Evolutionary conservation across 1,284 basidiomycete genomes (phyloP).

Genomic region (Moesziomyces parantarcticus): DNA sequence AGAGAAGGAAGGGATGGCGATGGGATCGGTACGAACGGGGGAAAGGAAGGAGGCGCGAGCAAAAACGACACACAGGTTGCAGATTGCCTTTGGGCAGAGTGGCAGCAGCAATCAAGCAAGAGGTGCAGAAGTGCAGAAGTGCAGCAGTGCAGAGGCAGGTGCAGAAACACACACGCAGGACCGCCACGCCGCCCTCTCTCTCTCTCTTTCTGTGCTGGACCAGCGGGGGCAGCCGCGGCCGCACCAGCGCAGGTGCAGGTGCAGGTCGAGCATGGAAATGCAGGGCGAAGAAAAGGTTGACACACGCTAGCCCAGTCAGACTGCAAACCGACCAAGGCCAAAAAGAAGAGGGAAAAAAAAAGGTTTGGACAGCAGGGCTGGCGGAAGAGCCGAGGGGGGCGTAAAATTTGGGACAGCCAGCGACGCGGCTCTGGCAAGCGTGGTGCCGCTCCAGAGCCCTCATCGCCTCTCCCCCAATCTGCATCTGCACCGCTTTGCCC

Average conservation of each 20-base stretch:
- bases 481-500: conserved; percentile 5
- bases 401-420: conserved; percentile 9
- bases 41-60: conserved; percentile 1
- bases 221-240: neutral
- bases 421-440: conserved; percentile 1
- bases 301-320: conserved; percentile 3
- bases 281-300: conserved; percentile 16
- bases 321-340: conserved; percentile 3
- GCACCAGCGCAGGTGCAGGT: conserved; percentile 17
- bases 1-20: neutral
- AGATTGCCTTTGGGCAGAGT: conserved; percentile 31
- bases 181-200: neutral
- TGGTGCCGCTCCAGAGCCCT: conserved; percentile 3
- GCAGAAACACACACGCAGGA: conserved; percentile 7
- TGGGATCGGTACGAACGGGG: neutral
- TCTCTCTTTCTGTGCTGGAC: too few relatives aligned
- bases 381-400: conserved; percentile 3
- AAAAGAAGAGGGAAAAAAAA: conserved; percentile 4
- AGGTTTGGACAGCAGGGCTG: neutral
- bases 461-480: too few relatives aligned
- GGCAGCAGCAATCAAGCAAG: conserved; percentile 1
- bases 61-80: conserved; percentile 46
- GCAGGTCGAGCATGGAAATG: conserved; percentile 14
- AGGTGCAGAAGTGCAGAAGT: too few relatives aligned
- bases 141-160: neutral